Percentiles rank a stretch among this genome's conserved stretches.
These are phyloP conservation scores for Rhizopogon vinicolor DNA, from an alignment of 768 basidiomycete species.

Conservation along the genomic window DNA sequence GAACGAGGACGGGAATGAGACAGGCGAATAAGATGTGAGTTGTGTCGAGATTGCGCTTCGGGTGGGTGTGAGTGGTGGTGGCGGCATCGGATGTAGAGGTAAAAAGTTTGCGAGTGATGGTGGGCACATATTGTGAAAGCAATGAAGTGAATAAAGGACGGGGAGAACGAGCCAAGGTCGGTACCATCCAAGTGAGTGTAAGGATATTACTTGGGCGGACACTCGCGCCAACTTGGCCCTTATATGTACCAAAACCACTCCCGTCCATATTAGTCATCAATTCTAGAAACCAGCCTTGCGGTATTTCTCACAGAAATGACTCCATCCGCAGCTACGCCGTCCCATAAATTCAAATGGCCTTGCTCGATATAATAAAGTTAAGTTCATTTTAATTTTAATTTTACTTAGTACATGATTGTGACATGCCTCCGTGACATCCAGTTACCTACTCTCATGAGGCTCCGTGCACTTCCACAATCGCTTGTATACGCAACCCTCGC, in stretches of 20 bases:
- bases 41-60: constrained; percentile 24
- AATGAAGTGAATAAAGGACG: constrained; percentile 41
- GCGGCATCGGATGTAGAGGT: not conserved
- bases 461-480: not conserved
- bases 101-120: constrained; percentile 25
- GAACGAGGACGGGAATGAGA: constrained; percentile 82
- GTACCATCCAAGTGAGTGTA: constrained; percentile 32
- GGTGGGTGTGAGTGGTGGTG: constrained; percentile 19
- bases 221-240: not conserved
- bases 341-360: too few species aligned
- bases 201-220: not conserved
- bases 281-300: too few species aligned
- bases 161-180: constrained; percentile 33
- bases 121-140: constrained; percentile 40
- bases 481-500: constrained; percentile 4
- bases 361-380: too few species aligned
- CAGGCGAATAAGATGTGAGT: constrained; percentile 33
- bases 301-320: too few species aligned
- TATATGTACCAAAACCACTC: not conserved
- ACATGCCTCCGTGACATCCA: too few species aligned
- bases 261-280: not conserved
- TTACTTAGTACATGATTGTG: too few species aligned
- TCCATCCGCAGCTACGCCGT: too few species aligned
- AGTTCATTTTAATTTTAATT: too few species aligned
- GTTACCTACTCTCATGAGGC: too few species aligned